Evolutionary conservation across 148 eudicot species (phyloP).

Genomic region (Silene latifolia): DNA sequence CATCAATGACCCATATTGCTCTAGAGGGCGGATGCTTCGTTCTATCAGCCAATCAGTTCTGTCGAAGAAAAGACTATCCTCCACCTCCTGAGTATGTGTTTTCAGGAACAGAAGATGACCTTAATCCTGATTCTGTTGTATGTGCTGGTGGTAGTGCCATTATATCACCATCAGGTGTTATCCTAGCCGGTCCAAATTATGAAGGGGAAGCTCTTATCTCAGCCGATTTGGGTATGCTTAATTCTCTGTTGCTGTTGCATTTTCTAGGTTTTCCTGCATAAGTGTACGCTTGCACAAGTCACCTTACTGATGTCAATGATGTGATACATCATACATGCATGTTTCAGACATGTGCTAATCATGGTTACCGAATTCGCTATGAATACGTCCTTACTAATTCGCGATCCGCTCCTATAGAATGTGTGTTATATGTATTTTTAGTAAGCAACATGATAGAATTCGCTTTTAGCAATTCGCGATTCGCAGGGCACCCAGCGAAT

Average conservation of each 20-base stretch:
- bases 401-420: too few relatives aligned
- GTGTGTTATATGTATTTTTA: too few relatives aligned
- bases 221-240: constrained; percentile 72
- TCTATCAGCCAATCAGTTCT: constrained; percentile 83
- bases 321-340: background rate
- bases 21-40: constrained; percentile 96
- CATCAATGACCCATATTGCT: constrained; percentile 96
- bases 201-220: constrained; percentile 91
- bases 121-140: constrained; percentile 82
- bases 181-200: constrained; percentile 84
- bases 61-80: constrained; percentile 85
- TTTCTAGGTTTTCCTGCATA: background rate
- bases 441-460: too few relatives aligned
- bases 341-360: background rate
- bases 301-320: too few relatives aligned
- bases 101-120: constrained; percentile 57
- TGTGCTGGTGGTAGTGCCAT: constrained; percentile 95
- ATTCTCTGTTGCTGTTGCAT: background rate
- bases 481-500: too few relatives aligned
- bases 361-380: too few relatives aligned
- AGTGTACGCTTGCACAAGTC: too few relatives aligned
- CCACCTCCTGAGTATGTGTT: constrained; percentile 83
- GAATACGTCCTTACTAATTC: too few relatives aligned
- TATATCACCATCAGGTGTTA: constrained; percentile 80
- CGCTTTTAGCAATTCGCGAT: too few relatives aligned